Conservation (phyloP, 352 stramenopile genomes). For the Globisporangium radiosum region DNA sequence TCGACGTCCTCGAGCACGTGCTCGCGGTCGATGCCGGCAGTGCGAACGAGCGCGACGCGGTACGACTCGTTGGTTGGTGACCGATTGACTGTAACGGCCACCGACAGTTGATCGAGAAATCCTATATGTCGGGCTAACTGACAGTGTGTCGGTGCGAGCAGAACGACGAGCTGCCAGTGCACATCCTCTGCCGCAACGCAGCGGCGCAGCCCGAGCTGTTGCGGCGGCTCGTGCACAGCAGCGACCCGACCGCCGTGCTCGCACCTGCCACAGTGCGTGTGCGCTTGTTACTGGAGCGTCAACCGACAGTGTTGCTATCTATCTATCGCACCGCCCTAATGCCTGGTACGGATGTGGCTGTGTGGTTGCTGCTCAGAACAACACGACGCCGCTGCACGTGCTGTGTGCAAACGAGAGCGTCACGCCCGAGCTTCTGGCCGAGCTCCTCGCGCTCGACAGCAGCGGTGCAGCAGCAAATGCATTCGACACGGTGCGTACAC, state of each 20-base stretch:
- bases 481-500: slow-evolving; percentile 1
- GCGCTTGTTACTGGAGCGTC: neutral
- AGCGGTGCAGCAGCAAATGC: slow-evolving; percentile 14
- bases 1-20: slow-evolving; percentile 17
- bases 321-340: too few species aligned
- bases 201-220: slow-evolving; percentile 24
- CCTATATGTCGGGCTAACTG: neutral
- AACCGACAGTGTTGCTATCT: too few species aligned
- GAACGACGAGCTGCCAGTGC: slow-evolving; percentile 50
- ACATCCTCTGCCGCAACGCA: slow-evolving; percentile 45
- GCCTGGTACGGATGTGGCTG: neutral
- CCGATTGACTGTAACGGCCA: neutral
- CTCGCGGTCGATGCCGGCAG: slow-evolving; percentile 8
- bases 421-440: slow-evolving; percentile 27
- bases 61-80: neutral
- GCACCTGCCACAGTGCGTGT: slow-evolving; percentile 23
- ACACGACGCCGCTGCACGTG: slow-evolving; percentile 37
- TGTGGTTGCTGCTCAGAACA: slow-evolving; percentile 18
- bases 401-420: slow-evolving; percentile 45
- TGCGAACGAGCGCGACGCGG: slow-evolving; percentile 16
- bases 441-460: slow-evolving; percentile 34
- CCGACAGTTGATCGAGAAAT: neutral
- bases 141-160: slow-evolving; percentile 3
- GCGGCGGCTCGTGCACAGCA: slow-evolving; percentile 17
- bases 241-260: slow-evolving; percentile 22